These are phyloP conservation scores for Solanum ahanhuiri DNA, from an alignment of 257 asterid species.

Conservation along the genomic window DNA sequence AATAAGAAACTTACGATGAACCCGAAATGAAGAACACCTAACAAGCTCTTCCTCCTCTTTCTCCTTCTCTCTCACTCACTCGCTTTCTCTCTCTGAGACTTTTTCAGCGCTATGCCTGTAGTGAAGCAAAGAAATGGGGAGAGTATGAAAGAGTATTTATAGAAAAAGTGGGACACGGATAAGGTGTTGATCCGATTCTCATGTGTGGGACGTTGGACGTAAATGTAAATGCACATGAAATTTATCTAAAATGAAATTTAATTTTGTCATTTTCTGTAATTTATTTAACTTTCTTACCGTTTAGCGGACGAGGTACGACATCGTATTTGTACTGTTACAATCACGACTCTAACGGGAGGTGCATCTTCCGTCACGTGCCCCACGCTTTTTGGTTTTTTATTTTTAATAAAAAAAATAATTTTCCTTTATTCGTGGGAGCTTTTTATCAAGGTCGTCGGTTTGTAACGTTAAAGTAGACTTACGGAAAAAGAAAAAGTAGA, in stretches of 20 bases:
- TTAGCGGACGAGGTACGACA: background rate
- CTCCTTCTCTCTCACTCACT: background rate
- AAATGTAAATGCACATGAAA: conserved; percentile 27
- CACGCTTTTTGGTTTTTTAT: background rate
- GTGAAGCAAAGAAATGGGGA: conserved; percentile 5
- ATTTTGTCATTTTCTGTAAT: conserved; percentile 3
- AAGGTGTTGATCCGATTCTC: conserved; percentile 43
- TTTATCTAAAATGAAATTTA: conserved; percentile 13
- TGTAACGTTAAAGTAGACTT: background rate
- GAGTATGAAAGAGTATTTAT: conserved; percentile 34
- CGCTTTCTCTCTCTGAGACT: background rate
- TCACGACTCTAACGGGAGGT: background rate
- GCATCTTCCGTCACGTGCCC: conserved; percentile 1
- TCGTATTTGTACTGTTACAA: background rate
- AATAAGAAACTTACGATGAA: conserved; percentile 22
- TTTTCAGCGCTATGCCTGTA: background rate
- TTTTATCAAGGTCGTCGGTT: background rate
- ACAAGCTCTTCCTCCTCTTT: conserved; percentile 14
- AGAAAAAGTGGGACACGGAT: conserved; percentile 12
- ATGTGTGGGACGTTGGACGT: conserved; percentile 15
- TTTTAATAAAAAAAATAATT: background rate
- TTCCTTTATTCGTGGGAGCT: background rate
- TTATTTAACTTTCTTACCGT: background rate
- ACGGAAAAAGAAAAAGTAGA: background rate
- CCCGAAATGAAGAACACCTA: conserved; percentile 12